Evolutionary conservation across 2,329 filamentous ascomycete species (phyloP).

Genomic region (Stachybotrys chlorohalonatus): DNA sequence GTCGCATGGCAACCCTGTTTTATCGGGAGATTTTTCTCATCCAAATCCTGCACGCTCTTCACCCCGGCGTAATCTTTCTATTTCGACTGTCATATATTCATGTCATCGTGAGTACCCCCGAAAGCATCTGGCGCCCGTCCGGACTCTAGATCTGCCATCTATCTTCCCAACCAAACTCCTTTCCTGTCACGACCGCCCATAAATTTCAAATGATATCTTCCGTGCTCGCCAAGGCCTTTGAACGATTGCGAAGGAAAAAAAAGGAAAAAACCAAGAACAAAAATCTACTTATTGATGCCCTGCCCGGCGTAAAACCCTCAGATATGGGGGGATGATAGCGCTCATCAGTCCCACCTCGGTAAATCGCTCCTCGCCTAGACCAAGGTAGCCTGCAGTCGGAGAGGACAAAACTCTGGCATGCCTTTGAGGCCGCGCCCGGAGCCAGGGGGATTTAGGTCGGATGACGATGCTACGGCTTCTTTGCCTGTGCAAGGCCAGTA

Average conservation of each 20-base stretch:
- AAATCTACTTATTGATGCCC: neutral
- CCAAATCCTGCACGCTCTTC: too few species aligned
- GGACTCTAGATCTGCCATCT: neutral
- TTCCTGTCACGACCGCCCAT: neutral
- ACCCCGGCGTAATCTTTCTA: neutral
- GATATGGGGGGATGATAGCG: conserved; percentile 16
- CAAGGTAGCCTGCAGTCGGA: conserved; percentile 15
- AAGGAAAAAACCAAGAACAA: neutral
- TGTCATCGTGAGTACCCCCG: neutral
- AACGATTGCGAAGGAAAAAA: neutral
- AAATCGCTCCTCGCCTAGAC: conserved; percentile 13
- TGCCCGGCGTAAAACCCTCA: conserved; percentile 6
- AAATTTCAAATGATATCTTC: neutral
- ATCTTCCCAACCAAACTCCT: neutral
- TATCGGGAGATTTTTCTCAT: too few species aligned
- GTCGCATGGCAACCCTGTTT: too few species aligned
- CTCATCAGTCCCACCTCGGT: conserved; percentile 15
- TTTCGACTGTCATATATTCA: neutral
- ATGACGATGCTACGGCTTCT: neutral
- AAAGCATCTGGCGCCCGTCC: neutral
- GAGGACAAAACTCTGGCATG: conserved; percentile 10
- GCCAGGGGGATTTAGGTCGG: neutral
- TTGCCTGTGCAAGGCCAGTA: neutral
- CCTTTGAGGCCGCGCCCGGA: neutral
- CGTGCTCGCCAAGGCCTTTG: neutral